phyloP scores from a whole-genome alignment of 768 basidiomycete genomes.

The Boletus reticulatus region DNA sequence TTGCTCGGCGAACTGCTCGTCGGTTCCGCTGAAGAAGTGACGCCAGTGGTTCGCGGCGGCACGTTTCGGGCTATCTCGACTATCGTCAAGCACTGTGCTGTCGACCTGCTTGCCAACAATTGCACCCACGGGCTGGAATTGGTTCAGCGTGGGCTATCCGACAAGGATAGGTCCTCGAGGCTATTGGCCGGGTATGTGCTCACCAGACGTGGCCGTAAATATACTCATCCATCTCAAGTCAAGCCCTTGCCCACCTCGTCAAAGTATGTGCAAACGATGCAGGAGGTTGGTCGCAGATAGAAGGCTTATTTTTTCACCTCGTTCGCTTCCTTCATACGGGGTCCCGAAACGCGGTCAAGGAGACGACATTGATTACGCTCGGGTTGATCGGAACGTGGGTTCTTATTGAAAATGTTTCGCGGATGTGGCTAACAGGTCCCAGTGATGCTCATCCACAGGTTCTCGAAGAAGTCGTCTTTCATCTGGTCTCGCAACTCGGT shows the following conservation, averaged over 20 bases:
- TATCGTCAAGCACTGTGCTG: constrained; percentile 43
- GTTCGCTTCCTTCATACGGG: constrained; percentile 46
- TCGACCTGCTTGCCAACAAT: constrained; percentile 25
- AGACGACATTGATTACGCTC: constrained; percentile 62
- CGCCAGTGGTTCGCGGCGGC: constrained; percentile 43
- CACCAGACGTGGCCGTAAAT: background rate
- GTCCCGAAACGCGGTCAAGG: constrained; percentile 47
- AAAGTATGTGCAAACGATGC: constrained; percentile 39
- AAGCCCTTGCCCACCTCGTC: constrained; percentile 47
- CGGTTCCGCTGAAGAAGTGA: constrained; percentile 47
- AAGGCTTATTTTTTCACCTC: constrained; percentile 44
- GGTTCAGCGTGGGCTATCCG: constrained; percentile 47
- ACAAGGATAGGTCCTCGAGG: constrained; percentile 58
- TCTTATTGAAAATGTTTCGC: background rate
- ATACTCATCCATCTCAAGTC: constrained; percentile 26
- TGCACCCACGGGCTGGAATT: constrained; percentile 36
- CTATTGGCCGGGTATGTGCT: constrained; percentile 64
- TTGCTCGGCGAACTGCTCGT: constrained; percentile 40
- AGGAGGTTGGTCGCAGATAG: constrained; percentile 35
- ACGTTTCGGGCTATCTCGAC: constrained; percentile 40
- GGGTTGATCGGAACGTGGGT: constrained; percentile 50
- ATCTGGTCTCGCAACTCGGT: constrained; percentile 66
- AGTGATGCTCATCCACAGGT: constrained; percentile 52
- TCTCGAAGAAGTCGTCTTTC: constrained; percentile 56
- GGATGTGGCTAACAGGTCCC: constrained; percentile 5